Evolutionary conservation across 177 flowering plant species (phyloP), one percentile per base, ranked within the genome.

Genomic region (Vitis hybrid): DNA sequence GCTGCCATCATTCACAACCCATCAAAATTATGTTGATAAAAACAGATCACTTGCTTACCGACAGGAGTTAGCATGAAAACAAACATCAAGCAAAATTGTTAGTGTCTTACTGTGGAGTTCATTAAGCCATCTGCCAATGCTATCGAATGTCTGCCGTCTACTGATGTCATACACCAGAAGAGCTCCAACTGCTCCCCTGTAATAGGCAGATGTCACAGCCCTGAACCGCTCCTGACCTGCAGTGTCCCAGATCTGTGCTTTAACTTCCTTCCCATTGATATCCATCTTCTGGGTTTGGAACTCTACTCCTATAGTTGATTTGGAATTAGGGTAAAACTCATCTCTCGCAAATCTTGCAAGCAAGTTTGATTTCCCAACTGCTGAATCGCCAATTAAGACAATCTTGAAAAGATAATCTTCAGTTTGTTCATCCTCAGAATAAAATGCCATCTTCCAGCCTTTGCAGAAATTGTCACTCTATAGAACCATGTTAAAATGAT

Each of bases 181-280:
- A 58, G 88, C 88, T 61, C 88, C 88, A 39, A 85, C 88, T 3
- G 88, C 86, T 55, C 88, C 88, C 68, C 88, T 73, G 51, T 85
- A 85, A 64, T 85, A 85, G 22, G 87, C 87, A 72, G 87, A 84
- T 50, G 87, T 84, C 59, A 84, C 85, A 66, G 87, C 87, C 73
- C 88, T 81, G 69, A 85, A 85, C 33, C 88, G 81, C 72, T 85
- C 88, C 72, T 85, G 88, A 75, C 88, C 88, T 5, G 88, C 86
- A 51, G 88, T 85, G 59, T 85, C 88, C 88, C 88, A 85, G 45
- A 85, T 85, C 78, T 85, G 88, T 4, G 88, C 88, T 65, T 85
- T 83, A 62, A 85, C 63, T 71, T 85, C 88, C 75, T 85, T 85
- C 18, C 86, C 86, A 56, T 81, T 77, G 31, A 85, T 83, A 68